These are phyloP conservation scores for Mortierella sp. DNA, from an alignment of 371 early-diverging fungal genomes.

Conservation along the genomic window DNA sequence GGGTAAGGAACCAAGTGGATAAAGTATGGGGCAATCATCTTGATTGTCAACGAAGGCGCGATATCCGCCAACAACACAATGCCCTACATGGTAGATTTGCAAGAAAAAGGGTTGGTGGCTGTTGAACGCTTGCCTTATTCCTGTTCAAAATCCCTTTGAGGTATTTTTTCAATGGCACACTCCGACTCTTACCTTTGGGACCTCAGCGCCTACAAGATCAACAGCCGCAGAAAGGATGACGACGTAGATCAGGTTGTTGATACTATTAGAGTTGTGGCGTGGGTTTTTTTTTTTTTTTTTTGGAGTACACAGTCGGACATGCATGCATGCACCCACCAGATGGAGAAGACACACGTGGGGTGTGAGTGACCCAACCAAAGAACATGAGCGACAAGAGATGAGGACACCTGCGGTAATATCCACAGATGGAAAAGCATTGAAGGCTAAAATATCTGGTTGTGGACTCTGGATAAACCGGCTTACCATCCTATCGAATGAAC, in stretches of 20 bases:
- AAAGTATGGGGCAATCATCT: slow-evolving; percentile 56
- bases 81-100: slow-evolving; percentile 30
- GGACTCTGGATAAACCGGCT: no score
- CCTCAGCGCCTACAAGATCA: slow-evolving; percentile 55
- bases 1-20: slow-evolving; percentile 53
- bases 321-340: no score
- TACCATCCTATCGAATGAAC: no score
- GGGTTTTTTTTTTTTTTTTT: no score
- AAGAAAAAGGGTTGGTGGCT: background rate
- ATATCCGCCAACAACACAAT: slow-evolving; percentile 60
- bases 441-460: no score
- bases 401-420: no score
- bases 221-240: slow-evolving; percentile 63
- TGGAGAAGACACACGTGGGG: no score
- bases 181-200: slow-evolving; percentile 45
- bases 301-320: no score
- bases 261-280: slow-evolving; percentile 18
- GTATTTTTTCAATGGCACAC: background rate
- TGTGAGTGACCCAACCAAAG: no score
- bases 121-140: background rate
- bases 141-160: no score
- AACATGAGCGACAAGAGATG: no score
- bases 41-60: slow-evolving; percentile 55
- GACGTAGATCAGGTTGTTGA: slow-evolving; percentile 63
- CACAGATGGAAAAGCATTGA: no score